Evolutionary conservation across 2,329 filamentous ascomycete genomes (phyloP), one percentile per base, ranked within the genome.

Genomic region (Capronia americana): DNA sequence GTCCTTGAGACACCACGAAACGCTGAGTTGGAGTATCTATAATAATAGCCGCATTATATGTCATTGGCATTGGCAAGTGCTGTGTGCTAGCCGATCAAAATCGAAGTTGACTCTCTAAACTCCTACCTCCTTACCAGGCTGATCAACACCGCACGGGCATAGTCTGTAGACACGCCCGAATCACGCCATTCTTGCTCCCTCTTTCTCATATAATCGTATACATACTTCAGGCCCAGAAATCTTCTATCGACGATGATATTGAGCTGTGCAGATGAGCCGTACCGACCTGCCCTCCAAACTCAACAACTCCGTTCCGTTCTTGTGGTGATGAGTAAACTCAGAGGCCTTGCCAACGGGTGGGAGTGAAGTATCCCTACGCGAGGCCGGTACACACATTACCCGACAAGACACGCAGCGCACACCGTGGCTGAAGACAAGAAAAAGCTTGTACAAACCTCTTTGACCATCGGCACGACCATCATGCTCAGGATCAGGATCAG

Each of bases 361-460:
- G n/a, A n/a, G n/a, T n/a, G n/a, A n/a, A n/a, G n/a, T n/a, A n/a
- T n/a, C n/a, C n/a, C 11, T 34, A 10, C 30, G 2, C 10, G 10
- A 34, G 10, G 10, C 32, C 32, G 32, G 32, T 34, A 34, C 32
- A 4, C 32, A 34, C 32, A 34, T 12, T 34, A 12, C 30, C 10
- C 30, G 30, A 32, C 32, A 26, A 12, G 24, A 51, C 6, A 23
- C 46, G 46, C n/a, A 50, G 11, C 20, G 7, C 48, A 26, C 48
- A 12, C 23, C 4, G 48, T 51, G 48, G 23, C 48, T 26, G 48
- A 23, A 12, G 5, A 23, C 48, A 23, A 17, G 46, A 20, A n/a
- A 48, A 60, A 59, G 57, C 57, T 51, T 60, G 57, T 51, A 30
- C 41, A 32, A n/a, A 60, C 57, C 8, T 55, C 53, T n/a, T 8